Base-by-base conservation (phyloP, 441 rosid species). In the Daphne laureola region DNA sequence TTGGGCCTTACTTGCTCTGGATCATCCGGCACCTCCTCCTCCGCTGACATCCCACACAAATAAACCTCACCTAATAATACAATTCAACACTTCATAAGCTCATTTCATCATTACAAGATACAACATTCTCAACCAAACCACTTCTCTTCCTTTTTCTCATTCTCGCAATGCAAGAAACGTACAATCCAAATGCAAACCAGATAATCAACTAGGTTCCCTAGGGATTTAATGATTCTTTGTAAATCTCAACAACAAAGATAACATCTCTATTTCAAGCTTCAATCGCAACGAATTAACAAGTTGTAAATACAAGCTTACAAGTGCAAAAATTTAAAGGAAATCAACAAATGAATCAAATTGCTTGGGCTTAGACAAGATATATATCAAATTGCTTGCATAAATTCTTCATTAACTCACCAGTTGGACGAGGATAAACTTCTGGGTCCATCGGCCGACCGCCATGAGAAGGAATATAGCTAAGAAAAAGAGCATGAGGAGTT, bases 361-460 rank as follows among this genome's bases (percentile, higher is more conserved):
- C 9, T 31, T 31, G 38, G n/a, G n/a, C n/a, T n/a, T n/a, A n/a
- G n/a, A n/a, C n/a, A n/a, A n/a, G n/a, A n/a, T n/a, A n/a, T n/a
- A n/a, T n/a, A n/a, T n/a, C n/a, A n/a, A 57, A 17, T 27, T 3
- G 4, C 9, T 31, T 31, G 38, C 3, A 43, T 11, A 49, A 59
- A 8, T 42, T 35, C 3, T n/a, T 8, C 0, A 35, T 4, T 16
- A 25, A 25, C 27, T 0, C 61, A 88, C 91, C 94, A 4, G 91
- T 75, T 0, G 94, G 87, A 12, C 91, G 96, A 62, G 96, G 94
- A 53, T 78, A 87, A 0, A 87, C 87, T 73, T 90, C 90, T 0
- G 92, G 96, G 48, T 90, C 94, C 59, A 85, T 67, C 45, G 85
- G 78, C 55, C 51, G 53, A 5, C 82, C 83, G 4, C 86, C 92